Evolutionary conservation across 805 yeast genomes (phyloP).

Genomic region (Ogataea minuta): DNA sequence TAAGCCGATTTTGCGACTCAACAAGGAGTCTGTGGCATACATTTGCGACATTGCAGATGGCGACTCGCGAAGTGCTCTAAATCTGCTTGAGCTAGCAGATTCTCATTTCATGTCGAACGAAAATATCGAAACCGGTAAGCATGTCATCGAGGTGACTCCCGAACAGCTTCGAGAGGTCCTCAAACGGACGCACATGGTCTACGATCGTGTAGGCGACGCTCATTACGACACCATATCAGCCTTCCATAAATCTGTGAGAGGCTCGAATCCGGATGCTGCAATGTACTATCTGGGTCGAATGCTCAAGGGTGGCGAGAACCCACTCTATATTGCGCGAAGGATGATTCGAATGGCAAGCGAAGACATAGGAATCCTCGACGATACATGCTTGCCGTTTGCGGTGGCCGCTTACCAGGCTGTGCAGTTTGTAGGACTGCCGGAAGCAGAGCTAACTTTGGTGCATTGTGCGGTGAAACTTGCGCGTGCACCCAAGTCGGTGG

Average conservation of each 20-base stretch:
- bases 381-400: conserved; percentile 81
- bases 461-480: conserved; percentile 94
- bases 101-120: conserved; percentile 40
- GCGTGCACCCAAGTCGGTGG: conserved; percentile 79
- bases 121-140: conserved; percentile 8
- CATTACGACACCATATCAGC: conserved; percentile 97
- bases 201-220: conserved; percentile 85
- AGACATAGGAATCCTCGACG: conserved; percentile 86
- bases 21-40: conserved; percentile 59
- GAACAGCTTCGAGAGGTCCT: conserved; percentile 41
- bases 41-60: conserved; percentile 78
- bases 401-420: conserved; percentile 82
- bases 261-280: conserved; percentile 87
- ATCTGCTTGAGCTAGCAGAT: conserved; percentile 71
- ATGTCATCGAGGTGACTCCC: conserved; percentile 37
- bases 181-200: conserved; percentile 54
- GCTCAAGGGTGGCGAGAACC: conserved; percentile 94
- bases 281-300: conserved; percentile 81
- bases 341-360: conserved; percentile 95
- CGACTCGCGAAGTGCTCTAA: conserved; percentile 82
- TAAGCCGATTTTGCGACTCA: conserved; percentile 49
- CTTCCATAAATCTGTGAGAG: conserved; percentile 89
- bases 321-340: conserved; percentile 81
- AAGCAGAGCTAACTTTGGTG: conserved; percentile 82
- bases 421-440: conserved; percentile 92